A percentile compares a stretch with the other conserved stretches of the same genome.
phyloP scores from a whole-genome alignment of 2,329 filamentous ascomycete genomes.

The Fusarium subtropicale region DNA sequence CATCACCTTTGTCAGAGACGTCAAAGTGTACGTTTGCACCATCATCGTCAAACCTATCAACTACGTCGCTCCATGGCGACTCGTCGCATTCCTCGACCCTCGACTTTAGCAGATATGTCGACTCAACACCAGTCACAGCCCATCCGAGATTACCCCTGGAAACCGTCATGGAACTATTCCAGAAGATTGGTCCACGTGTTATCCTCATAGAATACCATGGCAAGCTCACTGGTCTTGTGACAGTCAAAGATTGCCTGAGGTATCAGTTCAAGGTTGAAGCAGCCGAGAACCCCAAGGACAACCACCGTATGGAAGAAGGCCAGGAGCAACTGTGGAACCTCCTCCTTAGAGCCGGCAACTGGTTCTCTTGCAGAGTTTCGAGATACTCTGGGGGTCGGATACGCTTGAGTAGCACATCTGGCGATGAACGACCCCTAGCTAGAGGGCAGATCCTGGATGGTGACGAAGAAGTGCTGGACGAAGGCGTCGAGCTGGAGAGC shows the following conservation, averaged over 20 bases:
- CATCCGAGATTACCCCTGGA: slow-evolving; percentile 93
- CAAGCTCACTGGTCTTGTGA: slow-evolving; percentile 84
- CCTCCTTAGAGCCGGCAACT: slow-evolving; percentile 64
- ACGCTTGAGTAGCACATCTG: slow-evolving; percentile 58
- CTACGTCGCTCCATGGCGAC: slow-evolving; percentile 52
- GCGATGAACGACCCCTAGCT: slow-evolving; percentile 54
- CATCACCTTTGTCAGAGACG: slow-evolving; percentile 72
- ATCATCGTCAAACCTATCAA: slow-evolving; percentile 49
- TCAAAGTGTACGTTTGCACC: slow-evolving; percentile 81
- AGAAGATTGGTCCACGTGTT: slow-evolving; percentile 94
- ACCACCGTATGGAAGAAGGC: slow-evolving; percentile 64
- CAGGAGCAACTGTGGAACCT: slow-evolving; percentile 75
- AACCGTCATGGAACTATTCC: slow-evolving; percentile 98
- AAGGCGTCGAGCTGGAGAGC: slow-evolving; percentile 59
- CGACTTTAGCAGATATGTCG: slow-evolving; percentile 89
- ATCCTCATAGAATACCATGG: slow-evolving; percentile 94
- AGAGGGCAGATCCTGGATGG: slow-evolving; percentile 60
- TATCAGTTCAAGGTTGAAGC: slow-evolving; percentile 98
- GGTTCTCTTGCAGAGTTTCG: slow-evolving; percentile 68
- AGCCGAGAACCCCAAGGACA: slow-evolving; percentile 76
- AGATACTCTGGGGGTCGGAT: slow-evolving; percentile 68
- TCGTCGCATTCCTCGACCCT: slow-evolving; percentile 62
- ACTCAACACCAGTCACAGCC: slow-evolving; percentile 88
- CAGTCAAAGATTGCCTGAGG: slow-evolving; percentile 95
- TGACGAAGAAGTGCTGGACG: slow-evolving; percentile 56